phyloP scores from a whole-genome alignment of 371 early-diverging fungal species.

The Mucor mucedo region DNA sequence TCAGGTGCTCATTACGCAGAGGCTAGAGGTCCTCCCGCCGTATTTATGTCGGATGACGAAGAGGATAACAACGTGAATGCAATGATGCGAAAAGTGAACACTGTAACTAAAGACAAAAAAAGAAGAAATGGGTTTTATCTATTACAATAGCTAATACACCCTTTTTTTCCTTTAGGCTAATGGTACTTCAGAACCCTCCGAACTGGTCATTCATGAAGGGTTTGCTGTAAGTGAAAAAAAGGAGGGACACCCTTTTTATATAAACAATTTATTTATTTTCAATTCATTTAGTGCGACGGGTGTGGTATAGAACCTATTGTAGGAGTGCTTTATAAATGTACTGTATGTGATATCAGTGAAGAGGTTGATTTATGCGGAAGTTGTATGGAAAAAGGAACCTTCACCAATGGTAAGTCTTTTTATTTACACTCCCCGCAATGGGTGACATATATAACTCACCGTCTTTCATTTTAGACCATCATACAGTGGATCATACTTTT shows the following conservation, averaged over 20 bases:
- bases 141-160: no score
- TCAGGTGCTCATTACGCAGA: conserved; percentile 65
- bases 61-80: conserved; percentile 57
- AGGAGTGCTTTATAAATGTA: conserved; percentile 65
- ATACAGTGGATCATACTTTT: conserved; percentile 54
- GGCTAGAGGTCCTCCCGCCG: conserved; percentile 56
- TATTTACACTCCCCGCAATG: background rate
- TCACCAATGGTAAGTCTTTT: conserved; percentile 48
- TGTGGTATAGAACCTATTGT: conserved; percentile 69
- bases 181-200: conserved; percentile 10
- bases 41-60: conserved; percentile 68
- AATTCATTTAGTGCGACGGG: conserved; percentile 52
- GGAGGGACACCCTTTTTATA: background rate
- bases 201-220: conserved; percentile 56
- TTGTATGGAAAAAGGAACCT: conserved; percentile 52
- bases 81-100: conserved; percentile 51
- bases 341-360: conserved; percentile 60
- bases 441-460: no score
- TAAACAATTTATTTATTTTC: background rate
- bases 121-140: no score
- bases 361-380: conserved; percentile 58
- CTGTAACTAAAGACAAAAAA: background rate
- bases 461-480: conserved; percentile 40
- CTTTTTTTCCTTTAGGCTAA: conserved; percentile 1
- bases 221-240: conserved; percentile 54